Conservation (phyloP, 306 rosid genomes). For the Pueraria montana region DNA sequence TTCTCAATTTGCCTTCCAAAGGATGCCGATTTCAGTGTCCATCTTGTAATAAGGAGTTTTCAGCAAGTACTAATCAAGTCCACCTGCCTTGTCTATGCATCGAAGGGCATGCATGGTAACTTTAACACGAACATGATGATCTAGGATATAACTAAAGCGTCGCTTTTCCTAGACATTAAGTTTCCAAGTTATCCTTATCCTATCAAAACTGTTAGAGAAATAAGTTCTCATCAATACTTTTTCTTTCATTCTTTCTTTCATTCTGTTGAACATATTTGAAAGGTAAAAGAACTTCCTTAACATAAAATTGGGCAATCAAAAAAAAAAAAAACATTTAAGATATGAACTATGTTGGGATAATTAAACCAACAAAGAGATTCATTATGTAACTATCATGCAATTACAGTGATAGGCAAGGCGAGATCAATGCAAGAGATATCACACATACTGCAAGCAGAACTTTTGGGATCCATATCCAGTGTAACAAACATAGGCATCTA, state of each 20-base stretch:
- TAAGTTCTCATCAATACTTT: constrained; percentile 38
- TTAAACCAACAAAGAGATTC: neutral
- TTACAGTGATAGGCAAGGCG: neutral
- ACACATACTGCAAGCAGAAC: constrained; percentile 3
- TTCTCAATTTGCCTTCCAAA: constrained; percentile 94
- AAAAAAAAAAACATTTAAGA: constrained; percentile 19
- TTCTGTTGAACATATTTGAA: neutral
- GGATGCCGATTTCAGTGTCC: constrained; percentile 91
- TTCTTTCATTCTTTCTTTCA: too few relatives aligned
- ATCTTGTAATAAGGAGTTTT: constrained; percentile 91
- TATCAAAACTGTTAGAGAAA: constrained; percentile 50
- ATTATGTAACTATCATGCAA: neutral
- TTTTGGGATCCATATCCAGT: constrained; percentile 16
- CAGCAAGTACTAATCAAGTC: constrained; percentile 92
- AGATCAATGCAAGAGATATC: constrained; percentile 13
- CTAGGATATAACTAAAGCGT: constrained; percentile 89
- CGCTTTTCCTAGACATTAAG: constrained; percentile 94
- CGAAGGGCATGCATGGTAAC: constrained; percentile 95
- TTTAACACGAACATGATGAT: constrained; percentile 87
- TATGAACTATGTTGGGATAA: constrained; percentile 20
- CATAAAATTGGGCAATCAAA: constrained; percentile 32
- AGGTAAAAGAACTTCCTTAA: constrained; percentile 27
- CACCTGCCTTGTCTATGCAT: constrained; percentile 95
- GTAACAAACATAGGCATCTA: constrained; percentile 19
- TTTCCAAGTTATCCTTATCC: constrained; percentile 91